These are phyloP conservation scores for Chalciporus sphaerocephalus DNA, from an alignment of 768 basidiomycete genomes.

Conservation along the genomic window DNA sequence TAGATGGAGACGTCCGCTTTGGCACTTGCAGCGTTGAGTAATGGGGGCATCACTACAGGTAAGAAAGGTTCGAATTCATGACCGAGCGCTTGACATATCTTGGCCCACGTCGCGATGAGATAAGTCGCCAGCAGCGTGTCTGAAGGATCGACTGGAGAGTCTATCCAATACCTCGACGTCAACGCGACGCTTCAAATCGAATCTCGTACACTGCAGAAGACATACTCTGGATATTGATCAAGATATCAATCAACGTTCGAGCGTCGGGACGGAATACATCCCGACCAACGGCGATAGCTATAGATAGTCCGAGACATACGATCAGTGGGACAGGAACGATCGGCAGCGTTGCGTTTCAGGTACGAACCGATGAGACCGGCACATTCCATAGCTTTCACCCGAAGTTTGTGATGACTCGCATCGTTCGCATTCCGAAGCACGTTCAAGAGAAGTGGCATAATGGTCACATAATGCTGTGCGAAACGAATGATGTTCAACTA, in stretches of 20 bases:
- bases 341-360: not conserved
- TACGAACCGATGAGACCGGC: conserved; percentile 75
- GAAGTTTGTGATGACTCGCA: conserved; percentile 59
- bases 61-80: conserved; percentile 85
- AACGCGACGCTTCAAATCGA: not conserved
- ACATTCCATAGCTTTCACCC: conserved; percentile 88
- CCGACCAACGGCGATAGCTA: conserved; percentile 83
- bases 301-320: not conserved
- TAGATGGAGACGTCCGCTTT: conserved; percentile 77
- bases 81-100: conserved; percentile 81
- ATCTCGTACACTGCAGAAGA: not conserved
- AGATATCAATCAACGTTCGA: conserved; percentile 59
- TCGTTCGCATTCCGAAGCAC: conserved; percentile 71
- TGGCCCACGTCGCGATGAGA: conserved; percentile 84
- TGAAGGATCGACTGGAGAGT: conserved; percentile 61
- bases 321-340: not conserved
- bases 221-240: conserved; percentile 77
- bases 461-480: conserved; percentile 62
- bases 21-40: conserved; percentile 71
- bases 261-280: conserved; percentile 78
- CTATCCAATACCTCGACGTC: conserved; percentile 31
- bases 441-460: conserved; percentile 78
- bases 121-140: conserved; percentile 73
- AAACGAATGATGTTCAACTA: not conserved
- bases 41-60: conserved; percentile 75